Base-by-base conservation (phyloP, 2,329 filamentous ascomycete genomes). In the Metarhizium robertsii region DNA sequence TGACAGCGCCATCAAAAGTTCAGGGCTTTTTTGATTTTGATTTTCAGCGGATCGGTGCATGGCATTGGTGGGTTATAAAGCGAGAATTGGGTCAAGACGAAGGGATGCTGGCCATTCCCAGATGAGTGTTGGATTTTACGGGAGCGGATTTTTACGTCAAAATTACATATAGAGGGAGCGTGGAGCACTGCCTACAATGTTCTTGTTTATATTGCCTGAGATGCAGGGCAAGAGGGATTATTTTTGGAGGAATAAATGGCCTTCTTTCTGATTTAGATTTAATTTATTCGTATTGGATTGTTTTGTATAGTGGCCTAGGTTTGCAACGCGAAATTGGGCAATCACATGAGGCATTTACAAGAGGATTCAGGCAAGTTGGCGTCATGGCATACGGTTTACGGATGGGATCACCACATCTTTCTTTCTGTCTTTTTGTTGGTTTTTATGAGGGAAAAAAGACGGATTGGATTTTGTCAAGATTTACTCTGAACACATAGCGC, bases 401-500 rank as follows among this genome's bases (percentile, higher is more conserved):
- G 6, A 13, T n/a, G 20, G 43, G 43, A 7, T 20, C n/a, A 25
- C n/a, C 4, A 8, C 10, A 29, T 13, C 32, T 50, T 46, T 13
- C 32, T 50, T 7, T 25, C 4, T 25, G 25, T 25, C 3, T 25
- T 25, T 3, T 4, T 25, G 25, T 25, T 25, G 25, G 11, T 16
- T 25, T 54, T 48, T 38, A 14, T 38, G 29, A 36, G 14, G 10
- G 47, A 25, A 2, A 29, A 49, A 8, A 11, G 25, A 18, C 48
- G 36, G 53, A 38, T 30, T 47, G 45, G 32, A 6, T 34, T 52
- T 50, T 61, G 50, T 66, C 63, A 70, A 52, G 65, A 60, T 65
- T 85, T 85, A 67, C 82, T 85, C 55, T 90, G 81, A 2, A 96
- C 91, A 71, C 91, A 96, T 30, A 96, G 71, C 2, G 79, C 90